phyloP scores from a whole-genome alignment of 2,329 filamentous ascomycete species.

The Cordyceps sp. region DNA sequence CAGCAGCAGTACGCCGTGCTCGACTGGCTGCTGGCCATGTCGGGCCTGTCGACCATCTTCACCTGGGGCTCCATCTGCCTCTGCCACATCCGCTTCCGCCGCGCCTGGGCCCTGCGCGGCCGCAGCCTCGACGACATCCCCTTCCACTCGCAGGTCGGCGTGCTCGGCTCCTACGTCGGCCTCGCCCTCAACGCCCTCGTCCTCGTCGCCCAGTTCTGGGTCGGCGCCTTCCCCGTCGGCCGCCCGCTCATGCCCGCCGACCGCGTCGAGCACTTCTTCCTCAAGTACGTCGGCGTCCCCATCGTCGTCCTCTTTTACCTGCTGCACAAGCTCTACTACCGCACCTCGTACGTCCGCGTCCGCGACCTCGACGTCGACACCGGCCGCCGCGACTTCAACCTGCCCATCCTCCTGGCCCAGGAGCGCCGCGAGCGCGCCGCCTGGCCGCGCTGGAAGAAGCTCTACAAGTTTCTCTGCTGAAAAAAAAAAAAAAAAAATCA shows the following conservation, averaged over 20 bases:
- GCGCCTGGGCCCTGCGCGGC: conserved; percentile 55
- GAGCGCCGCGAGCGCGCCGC: conserved; percentile 55
- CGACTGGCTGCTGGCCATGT: conserved; percentile 64
- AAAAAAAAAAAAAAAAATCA: no score
- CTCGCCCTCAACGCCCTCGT: conserved; percentile 60
- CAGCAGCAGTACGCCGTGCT: conserved; percentile 46
- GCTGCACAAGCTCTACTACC: conserved; percentile 58
- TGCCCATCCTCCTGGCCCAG: conserved; percentile 61
- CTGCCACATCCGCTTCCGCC: conserved; percentile 83
- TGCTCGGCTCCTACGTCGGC: conserved; percentile 67
- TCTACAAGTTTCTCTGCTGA: conserved; percentile 59
- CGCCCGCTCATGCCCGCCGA: conserved; percentile 26
- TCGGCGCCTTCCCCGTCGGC: conserved; percentile 59
- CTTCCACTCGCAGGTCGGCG: conserved; percentile 64
- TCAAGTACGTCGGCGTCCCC: conserved; percentile 53
- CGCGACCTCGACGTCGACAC: conserved; percentile 77
- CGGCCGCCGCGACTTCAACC: conserved; percentile 69
- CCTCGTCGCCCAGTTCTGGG: conserved; percentile 76
- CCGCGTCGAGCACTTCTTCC: conserved; percentile 51
- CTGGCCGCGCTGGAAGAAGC: conserved; percentile 64
- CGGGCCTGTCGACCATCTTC: conserved; percentile 57
- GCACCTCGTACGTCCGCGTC: conserved; percentile 48
- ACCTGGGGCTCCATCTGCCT: conserved; percentile 76
- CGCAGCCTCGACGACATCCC: conserved; percentile 62
- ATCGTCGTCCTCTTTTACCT: conserved; percentile 53